Percentiles rank a stretch among this genome's conserved stretches.
Conservation (phyloP, 169 alveolate genomes). For the Plasmodium gallinaceum region DNA sequence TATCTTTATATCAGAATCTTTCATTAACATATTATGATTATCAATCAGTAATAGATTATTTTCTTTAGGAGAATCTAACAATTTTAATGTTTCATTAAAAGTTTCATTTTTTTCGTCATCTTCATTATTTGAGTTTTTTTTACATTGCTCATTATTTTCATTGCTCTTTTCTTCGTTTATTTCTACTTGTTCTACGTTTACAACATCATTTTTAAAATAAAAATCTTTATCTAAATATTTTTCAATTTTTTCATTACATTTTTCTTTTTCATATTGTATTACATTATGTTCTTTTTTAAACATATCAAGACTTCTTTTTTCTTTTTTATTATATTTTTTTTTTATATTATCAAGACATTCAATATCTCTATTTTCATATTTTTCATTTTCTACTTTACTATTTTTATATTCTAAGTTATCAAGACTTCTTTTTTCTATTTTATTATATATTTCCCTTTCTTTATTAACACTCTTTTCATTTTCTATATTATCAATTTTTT, state of each 20-base stretch:
- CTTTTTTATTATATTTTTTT: neutral
- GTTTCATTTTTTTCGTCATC: neutral
- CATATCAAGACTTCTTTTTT: neutral
- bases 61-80: neutral
- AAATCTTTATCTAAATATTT: neutral
- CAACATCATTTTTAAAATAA: neutral
- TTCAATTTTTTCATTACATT: neutral
- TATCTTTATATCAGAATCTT: neutral
- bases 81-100: neutral
- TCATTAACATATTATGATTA: neutral
- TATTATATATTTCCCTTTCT: no score
- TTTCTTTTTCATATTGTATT: neutral
- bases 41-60: neutral
- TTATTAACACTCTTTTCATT: no score
- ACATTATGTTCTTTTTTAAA: neutral
- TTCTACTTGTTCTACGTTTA: neutral
- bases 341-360: neutral
- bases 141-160: neutral
- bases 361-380: neutral
- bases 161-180: neutral
- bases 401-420: neutral
- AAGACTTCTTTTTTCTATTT: neutral
- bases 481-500: no score
- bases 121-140: neutral
- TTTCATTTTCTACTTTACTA: no score